A percentile compares a stretch with the other conserved stretches of the same genome.
Conservation (phyloP, 2,329 filamentous ascomycete species). For the Xylaria sp. region DNA sequence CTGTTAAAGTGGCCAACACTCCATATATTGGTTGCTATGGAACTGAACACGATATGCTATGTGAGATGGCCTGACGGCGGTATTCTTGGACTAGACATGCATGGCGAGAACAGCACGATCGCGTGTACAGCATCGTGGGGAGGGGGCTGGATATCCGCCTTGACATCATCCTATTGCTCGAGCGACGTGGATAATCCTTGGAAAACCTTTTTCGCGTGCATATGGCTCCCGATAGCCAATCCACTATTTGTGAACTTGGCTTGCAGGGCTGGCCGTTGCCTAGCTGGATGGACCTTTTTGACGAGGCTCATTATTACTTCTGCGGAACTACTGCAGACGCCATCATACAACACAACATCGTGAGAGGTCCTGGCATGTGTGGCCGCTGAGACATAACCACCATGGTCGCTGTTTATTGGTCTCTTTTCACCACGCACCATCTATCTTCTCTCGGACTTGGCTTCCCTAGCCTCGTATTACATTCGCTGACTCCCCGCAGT, state of each 20-base stretch:
- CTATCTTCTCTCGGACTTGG: constrained; percentile 19
- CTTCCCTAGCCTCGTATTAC: constrained; percentile 38
- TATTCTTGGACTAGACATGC: constrained; percentile 14
- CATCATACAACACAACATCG: constrained; percentile 20
- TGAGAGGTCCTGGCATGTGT: constrained; percentile 15
- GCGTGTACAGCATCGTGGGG: constrained; percentile 12
- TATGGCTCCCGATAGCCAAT: constrained; percentile 19
- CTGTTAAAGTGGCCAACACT: constrained; percentile 16
- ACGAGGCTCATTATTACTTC: constrained; percentile 34
- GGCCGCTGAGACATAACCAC: constrained; percentile 14
- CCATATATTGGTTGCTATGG: constrained; percentile 24
- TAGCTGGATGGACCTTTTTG: constrained; percentile 26
- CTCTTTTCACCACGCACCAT: constrained; percentile 1
- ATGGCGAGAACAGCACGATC: constrained; percentile 26
- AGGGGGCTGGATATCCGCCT: constrained; percentile 12
- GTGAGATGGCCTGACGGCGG: constrained; percentile 23
- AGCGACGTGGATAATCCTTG: constrained; percentile 28
- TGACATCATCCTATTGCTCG: constrained; percentile 25
- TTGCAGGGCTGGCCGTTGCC: constrained; percentile 38
- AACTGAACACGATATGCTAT: constrained; percentile 16
- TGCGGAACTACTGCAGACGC: constrained; percentile 28
- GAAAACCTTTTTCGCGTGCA: constrained; percentile 11
- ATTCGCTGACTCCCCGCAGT: constrained; percentile 19
- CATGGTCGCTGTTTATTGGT: constrained; percentile 11
- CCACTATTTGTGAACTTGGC: constrained; percentile 36